Conservation (phyloP, 2,329 filamentous ascomycete species). For the Chaetoscypha palmicola region DNA sequence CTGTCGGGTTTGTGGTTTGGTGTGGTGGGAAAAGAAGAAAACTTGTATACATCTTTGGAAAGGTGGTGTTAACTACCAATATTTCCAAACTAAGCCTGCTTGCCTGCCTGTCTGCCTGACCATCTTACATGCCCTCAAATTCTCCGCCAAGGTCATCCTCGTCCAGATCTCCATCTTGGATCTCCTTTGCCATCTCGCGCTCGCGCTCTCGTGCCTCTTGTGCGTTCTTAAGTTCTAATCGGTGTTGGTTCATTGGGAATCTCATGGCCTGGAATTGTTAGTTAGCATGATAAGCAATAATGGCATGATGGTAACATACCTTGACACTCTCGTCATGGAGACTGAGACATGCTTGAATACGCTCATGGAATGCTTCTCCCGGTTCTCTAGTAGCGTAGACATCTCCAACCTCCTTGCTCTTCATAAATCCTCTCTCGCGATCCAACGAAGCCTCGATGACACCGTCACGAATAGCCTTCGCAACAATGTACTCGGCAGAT, state of each 20-base stretch:
- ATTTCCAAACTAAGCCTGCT: background rate
- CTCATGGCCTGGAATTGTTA: constrained; percentile 69
- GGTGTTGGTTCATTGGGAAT: constrained; percentile 99
- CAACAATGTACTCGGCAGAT: constrained; percentile 97
- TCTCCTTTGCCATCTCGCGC: constrained; percentile 96
- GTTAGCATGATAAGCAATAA: background rate
- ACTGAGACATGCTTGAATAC: constrained; percentile 83
- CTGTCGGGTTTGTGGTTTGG: no score
- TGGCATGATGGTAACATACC: constrained; percentile 44
- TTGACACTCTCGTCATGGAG: constrained; percentile 98
- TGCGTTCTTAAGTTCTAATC: constrained; percentile 93
- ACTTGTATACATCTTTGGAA: constrained; percentile 27
- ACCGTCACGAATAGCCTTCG: constrained; percentile 94
- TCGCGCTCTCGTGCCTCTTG: constrained; percentile 97
- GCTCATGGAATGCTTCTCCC: constrained; percentile 94
- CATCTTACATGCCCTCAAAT: constrained; percentile 82
- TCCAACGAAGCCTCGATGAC: constrained; percentile 95
- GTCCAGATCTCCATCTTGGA: constrained; percentile 93
- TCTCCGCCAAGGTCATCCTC: constrained; percentile 94
- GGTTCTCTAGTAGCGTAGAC: constrained; percentile 95
- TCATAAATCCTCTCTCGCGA: constrained; percentile 94
- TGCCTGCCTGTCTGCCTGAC: no score
- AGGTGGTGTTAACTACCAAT: background rate
- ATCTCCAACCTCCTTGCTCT: constrained; percentile 93
- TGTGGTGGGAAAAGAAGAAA: no score